Conservation (phyloP, 495 filamentous ascomycete genomes). For the Niebla homalea region DNA sequence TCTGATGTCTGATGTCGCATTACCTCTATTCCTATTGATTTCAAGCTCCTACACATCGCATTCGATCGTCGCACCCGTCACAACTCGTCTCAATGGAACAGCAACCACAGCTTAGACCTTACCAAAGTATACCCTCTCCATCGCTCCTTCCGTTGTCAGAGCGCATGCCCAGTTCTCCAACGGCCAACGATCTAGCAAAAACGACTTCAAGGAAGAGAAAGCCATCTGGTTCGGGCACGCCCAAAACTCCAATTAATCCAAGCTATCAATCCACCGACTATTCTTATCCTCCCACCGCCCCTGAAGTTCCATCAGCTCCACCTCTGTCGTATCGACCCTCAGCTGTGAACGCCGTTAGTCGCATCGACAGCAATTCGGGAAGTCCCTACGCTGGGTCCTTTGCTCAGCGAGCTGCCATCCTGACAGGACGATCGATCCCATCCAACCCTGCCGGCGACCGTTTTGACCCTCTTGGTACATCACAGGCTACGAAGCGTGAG, state of each 20-base stretch:
- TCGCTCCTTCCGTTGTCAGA: conserved; percentile 9
- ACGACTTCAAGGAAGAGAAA: conserved; percentile 26
- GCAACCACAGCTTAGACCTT: conserved; percentile 1
- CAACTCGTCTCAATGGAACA: no score
- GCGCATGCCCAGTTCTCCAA: conserved; percentile 4
- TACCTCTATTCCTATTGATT: no score
- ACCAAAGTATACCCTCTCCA: conserved; percentile 9
- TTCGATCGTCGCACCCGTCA: no score
- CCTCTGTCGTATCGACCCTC: conserved; percentile 44
- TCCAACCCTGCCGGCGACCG: background rate
- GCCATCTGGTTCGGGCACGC: conserved; percentile 21
- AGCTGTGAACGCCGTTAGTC: conserved; percentile 23
- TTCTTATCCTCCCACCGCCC: conserved; percentile 35
- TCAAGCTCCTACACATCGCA: no score
- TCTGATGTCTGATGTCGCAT: no score
- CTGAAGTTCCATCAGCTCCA: conserved; percentile 45
- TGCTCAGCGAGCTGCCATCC: conserved; percentile 13
- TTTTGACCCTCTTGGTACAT: background rate
- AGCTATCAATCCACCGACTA: background rate
- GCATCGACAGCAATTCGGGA: conserved; percentile 11
- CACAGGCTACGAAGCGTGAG: conserved; percentile 3
- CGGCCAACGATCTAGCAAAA: conserved; percentile 29
- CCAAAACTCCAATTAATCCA: conserved; percentile 10
- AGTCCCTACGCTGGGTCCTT: conserved; percentile 14
- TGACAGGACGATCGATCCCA: conserved; percentile 5